These are phyloP conservation scores for Danielia oregonensis DNA, from an alignment of 805 yeast genomes.

Conservation along the genomic window DNA sequence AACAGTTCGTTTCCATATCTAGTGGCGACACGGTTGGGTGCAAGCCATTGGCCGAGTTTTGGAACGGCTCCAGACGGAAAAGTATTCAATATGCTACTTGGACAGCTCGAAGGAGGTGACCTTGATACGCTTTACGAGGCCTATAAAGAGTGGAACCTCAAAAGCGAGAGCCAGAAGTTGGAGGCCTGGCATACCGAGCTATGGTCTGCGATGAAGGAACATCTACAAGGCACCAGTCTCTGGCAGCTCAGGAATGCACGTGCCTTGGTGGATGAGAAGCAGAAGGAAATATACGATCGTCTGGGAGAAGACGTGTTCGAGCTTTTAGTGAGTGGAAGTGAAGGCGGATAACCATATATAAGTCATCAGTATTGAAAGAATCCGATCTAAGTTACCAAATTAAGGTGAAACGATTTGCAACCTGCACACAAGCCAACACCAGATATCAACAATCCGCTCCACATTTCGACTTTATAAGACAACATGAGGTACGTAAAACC, in stretches of 20 bases:
- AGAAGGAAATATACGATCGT: conserved; percentile 2
- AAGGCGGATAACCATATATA: background rate
- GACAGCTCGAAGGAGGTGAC: background rate
- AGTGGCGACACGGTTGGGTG: conserved; percentile 6
- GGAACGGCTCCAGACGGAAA: conserved; percentile 5
- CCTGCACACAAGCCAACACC: background rate
- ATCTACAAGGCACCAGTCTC: conserved; percentile 1
- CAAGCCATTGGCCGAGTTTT: conserved; percentile 6
- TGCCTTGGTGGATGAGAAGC: conserved; percentile 2
- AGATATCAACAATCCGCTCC: conserved; percentile 1
- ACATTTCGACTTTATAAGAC: background rate
- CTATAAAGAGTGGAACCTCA: background rate
- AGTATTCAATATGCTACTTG: conserved; percentile 2
- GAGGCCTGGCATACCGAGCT: background rate
- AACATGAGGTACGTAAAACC: conserved; percentile 6
- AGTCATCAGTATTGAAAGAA: too few species aligned
- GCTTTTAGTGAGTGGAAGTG: background rate
- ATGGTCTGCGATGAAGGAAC: background rate
- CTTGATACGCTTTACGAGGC: background rate
- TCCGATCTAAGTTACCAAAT: background rate
- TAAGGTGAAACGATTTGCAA: too few species aligned
- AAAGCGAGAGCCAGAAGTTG: background rate
- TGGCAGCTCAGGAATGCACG: conserved; percentile 3
- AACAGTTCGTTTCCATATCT: conserved; percentile 2
- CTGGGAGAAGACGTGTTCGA: background rate